Conservation (phyloP, 257 asterid species). For the Plantago elongata region DNA sequence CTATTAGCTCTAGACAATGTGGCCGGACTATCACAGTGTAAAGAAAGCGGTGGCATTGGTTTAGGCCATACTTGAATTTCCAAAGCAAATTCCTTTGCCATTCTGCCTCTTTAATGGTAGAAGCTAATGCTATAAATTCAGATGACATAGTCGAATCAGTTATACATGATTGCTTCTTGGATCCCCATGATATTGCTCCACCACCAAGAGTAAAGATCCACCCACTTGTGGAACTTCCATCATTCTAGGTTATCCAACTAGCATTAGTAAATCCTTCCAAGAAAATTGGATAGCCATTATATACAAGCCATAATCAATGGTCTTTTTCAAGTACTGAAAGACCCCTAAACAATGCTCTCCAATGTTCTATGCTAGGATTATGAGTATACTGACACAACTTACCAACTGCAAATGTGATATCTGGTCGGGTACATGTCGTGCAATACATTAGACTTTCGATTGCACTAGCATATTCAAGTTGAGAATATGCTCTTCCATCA, state of each 20-base stretch:
- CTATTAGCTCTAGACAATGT: conserved; percentile 1
- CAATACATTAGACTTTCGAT: too few species aligned
- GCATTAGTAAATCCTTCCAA: conserved; percentile 2
- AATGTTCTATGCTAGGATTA: background rate
- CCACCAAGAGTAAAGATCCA: background rate
- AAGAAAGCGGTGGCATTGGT: background rate
- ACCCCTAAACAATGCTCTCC: background rate
- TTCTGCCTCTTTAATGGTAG: background rate
- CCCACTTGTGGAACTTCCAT: background rate
- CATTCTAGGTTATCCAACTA: background rate
- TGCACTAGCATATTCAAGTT: background rate
- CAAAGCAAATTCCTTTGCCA: background rate
- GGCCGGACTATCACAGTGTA: background rate
- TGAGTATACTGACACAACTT: too few species aligned
- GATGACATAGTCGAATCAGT: background rate
- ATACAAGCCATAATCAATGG: background rate
- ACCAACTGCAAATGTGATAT: too few species aligned
- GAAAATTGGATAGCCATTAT: background rate
- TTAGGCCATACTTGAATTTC: background rate
- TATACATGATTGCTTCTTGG: background rate
- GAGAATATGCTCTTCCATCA: background rate
- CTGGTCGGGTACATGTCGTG: too few species aligned
- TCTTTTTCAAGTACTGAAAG: background rate
- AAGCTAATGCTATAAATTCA: background rate
- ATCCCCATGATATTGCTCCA: background rate